Percentiles rank a stretch among this genome's conserved stretches.
These are phyloP conservation scores for Cyclocybe aegerita DNA, from an alignment of 768 basidiomycete species.

Conservation along the genomic window DNA sequence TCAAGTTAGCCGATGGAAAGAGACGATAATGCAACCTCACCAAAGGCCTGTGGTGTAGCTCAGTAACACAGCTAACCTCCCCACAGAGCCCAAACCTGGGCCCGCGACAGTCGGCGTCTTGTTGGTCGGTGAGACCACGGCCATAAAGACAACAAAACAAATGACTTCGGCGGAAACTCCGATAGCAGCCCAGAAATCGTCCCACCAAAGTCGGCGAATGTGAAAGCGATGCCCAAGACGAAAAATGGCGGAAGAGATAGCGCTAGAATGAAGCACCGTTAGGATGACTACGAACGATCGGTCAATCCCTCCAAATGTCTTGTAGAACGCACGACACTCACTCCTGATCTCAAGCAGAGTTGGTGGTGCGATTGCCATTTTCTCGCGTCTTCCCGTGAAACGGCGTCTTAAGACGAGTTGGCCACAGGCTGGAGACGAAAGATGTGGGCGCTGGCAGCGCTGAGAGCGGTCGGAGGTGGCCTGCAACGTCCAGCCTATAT, in stretches of 20 bases:
- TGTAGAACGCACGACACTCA: too few relatives aligned
- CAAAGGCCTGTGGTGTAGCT: neutral
- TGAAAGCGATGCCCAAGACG: neutral
- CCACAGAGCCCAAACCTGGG: neutral
- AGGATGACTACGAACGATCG: neutral
- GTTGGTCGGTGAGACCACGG: neutral
- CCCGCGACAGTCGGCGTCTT: neutral
- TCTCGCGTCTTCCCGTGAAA: too few relatives aligned
- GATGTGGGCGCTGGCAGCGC: too few relatives aligned
- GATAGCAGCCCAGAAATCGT: slow-evolving; percentile 6
- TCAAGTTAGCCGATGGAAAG: neutral
- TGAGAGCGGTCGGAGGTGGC: too few relatives aligned
- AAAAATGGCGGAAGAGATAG: neutral
- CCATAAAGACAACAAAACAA: neutral
- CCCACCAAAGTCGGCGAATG: slow-evolving; percentile 1
- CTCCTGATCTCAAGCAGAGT: too few relatives aligned
- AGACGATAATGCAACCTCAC: neutral
- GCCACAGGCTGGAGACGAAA: too few relatives aligned
- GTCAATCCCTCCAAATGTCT: too few relatives aligned
- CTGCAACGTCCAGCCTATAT: too few relatives aligned
- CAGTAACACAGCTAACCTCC: neutral
- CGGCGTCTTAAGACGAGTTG: too few relatives aligned
- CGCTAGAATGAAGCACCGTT: neutral
- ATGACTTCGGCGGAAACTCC: neutral
- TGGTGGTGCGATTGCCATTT: too few relatives aligned